Base-by-base conservation (phyloP, 495 filamentous ascomycete genomes). In the Xylaria intraflava region DNA sequence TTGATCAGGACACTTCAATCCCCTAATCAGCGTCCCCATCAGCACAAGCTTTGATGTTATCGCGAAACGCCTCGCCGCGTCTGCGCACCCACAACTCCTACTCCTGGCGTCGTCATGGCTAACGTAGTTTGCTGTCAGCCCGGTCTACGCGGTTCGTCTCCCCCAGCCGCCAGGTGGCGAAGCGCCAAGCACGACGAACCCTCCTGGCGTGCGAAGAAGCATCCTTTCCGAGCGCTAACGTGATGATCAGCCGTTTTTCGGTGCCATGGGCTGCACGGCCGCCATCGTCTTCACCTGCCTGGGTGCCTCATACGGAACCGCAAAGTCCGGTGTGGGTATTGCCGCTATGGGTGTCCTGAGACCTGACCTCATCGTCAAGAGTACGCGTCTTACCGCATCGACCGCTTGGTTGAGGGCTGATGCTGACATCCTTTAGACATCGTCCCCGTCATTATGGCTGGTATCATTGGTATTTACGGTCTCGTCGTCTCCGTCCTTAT, bases 381-480 rank as follows among this genome's bases (percentile, higher is more conserved):
- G 94, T 97, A 86, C 57, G 88, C 78, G 56, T 23, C 55, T 44
- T 49, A 24, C 51, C 26, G 22, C 12, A 43, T 51, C 16, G 22
- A 49, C 40, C 19, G 30, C 35, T 45, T 35, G n/a, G 30, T 22
- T 46, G 20, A 9, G 16, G 47, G 12, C 7, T 26, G 30, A 30
- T 53, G 49, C 65, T 71, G 56, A 70, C 55, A 39, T 12, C 12
- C 9, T 2, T 7, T 59, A 98, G 93, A 97, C 80, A 95, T 98
- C 68, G 90, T 98, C 55, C 93, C 93, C 67, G 93, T 98, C 73
- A 95, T 99, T 82, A 99, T 99, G 93, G 93, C 93, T 79, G 93
- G 93, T 97, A 99, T 99, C 77, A 96, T 99, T 73, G 94, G 88
- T 85, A 99, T 99, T 75, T 99, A 99, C 80, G 93, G 93, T 64